A percentile compares a stretch with the other conserved stretches of the same genome.
These are phyloP conservation scores for Pistacia integerrima DNA, from an alignment of 345 rosid species.

Conservation along the genomic window DNA sequence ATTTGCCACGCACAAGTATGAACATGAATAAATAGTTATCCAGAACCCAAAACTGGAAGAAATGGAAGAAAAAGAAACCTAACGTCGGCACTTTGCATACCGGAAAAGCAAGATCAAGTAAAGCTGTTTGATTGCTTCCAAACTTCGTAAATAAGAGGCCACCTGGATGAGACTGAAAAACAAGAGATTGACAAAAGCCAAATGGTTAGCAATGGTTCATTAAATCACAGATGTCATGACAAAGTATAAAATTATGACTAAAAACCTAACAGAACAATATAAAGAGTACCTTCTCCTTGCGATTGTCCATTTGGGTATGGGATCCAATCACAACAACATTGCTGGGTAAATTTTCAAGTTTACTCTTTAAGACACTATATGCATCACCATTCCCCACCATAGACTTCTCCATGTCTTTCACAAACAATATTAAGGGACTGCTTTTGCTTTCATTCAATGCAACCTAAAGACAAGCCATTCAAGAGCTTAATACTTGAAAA, in stretches of 20 bases:
- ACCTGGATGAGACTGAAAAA: constrained; percentile 86
- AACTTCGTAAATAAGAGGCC: constrained; percentile 91
- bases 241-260: background rate
- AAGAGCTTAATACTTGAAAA: background rate
- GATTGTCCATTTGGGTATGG: constrained; percentile 83
- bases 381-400: constrained; percentile 75
- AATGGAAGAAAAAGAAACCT: background rate
- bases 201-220: background rate
- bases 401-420: constrained; percentile 94
- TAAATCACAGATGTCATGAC: background rate
- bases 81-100: constrained; percentile 38
- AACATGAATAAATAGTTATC: background rate
- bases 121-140: constrained; percentile 90
- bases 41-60: background rate
- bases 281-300: constrained; percentile 76
- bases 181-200: constrained; percentile 6
- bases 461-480: constrained; percentile 51
- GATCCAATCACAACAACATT: constrained; percentile 89
- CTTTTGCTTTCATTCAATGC: constrained; percentile 67
- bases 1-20: background rate
- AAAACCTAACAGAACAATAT: background rate
- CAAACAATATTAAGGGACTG: constrained; percentile 70
- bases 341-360: constrained; percentile 77
- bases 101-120: constrained; percentile 91
- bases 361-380: constrained; percentile 60